Conservation (phyloP, 768 basidiomycete genomes). For the Agaricus sinodeliciosus region DNA sequence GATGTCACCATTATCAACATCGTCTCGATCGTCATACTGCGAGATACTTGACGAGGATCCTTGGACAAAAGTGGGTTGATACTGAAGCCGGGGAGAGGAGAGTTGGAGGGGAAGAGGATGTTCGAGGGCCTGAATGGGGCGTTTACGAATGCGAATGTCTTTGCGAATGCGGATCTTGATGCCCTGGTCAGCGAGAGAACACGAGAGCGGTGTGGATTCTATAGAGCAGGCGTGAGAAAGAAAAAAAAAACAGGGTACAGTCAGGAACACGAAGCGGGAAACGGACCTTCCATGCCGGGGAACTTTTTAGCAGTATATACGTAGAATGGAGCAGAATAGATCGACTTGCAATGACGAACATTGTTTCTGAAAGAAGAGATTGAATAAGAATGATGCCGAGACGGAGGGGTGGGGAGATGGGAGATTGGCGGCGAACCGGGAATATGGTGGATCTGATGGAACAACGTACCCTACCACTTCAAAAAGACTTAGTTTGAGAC, state of each 20-base stretch:
- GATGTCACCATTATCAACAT: slow-evolving; percentile 15
- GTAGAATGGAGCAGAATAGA: slow-evolving; percentile 84
- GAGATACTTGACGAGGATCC: not conserved
- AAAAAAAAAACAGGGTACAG: not conserved
- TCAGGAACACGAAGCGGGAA: not conserved
- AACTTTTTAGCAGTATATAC: slow-evolving; percentile 97
- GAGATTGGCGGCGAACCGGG: slow-evolving; percentile 3
- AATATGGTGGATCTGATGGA: slow-evolving; percentile 5
- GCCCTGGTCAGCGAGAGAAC: slow-evolving; percentile 89
- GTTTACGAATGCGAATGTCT: slow-evolving; percentile 80
- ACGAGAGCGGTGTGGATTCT: slow-evolving; percentile 89
- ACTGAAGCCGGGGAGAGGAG: slow-evolving; percentile 14
- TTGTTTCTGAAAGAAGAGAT: slow-evolving; percentile 45
- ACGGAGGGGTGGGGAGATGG: not conserved
- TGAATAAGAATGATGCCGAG: not conserved
- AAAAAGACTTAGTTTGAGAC: slow-evolving; percentile 66
- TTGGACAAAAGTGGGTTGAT: slow-evolving; percentile 11
- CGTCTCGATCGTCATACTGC: slow-evolving; percentile 19
- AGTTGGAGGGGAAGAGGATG: slow-evolving; percentile 22
- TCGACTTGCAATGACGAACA: slow-evolving; percentile 86
- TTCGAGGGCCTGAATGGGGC: slow-evolving; percentile 40
- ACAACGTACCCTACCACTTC: slow-evolving; percentile 83
- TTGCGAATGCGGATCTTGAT: slow-evolving; percentile 94
- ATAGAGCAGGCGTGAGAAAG: slow-evolving; percentile 11
- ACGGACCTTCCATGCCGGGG: slow-evolving; percentile 88